phyloP scores from a whole-genome alignment of 306 rosid species.

The Lupinus albus region DNA sequence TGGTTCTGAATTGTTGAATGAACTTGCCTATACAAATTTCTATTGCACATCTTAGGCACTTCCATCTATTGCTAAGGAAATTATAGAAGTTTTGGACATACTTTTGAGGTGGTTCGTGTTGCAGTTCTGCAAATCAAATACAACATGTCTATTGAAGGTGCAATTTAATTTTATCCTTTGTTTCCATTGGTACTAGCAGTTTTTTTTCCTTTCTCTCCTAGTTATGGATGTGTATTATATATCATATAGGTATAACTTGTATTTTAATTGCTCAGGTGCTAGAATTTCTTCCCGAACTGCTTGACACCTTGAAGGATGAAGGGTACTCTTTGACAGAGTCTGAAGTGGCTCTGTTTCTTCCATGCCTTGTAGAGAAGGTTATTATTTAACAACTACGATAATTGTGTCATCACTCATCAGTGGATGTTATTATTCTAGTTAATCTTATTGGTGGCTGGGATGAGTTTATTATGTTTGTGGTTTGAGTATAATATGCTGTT shows the following conservation, averaged over 20 bases:
- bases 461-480: not conserved
- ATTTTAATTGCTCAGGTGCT: constrained; percentile 65
- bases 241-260: constrained; percentile 3
- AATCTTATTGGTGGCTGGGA: not conserved
- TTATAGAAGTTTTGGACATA: constrained; percentile 89
- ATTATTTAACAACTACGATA: constrained; percentile 16
- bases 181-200: constrained; percentile 4
- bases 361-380: constrained; percentile 95
- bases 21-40: constrained; percentile 25
- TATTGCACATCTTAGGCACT: constrained; percentile 70
- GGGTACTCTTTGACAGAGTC: constrained; percentile 79
- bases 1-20: constrained; percentile 24
- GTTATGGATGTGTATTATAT: not conserved
- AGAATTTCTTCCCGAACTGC: constrained; percentile 91
- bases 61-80: constrained; percentile 76
- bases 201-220: constrained; percentile 10
- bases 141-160: constrained; percentile 95
- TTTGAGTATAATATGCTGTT: constrained; percentile 7
- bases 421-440: not conserved
- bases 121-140: constrained; percentile 98
- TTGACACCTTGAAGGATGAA: constrained; percentile 79
- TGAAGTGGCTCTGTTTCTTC: constrained; percentile 91
- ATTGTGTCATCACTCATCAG: not conserved
- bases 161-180: constrained; percentile 3
- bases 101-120: constrained; percentile 90